phyloP scores from a whole-genome alignment of 2,329 filamentous ascomycete species.

The Zasmidium cellare region DNA sequence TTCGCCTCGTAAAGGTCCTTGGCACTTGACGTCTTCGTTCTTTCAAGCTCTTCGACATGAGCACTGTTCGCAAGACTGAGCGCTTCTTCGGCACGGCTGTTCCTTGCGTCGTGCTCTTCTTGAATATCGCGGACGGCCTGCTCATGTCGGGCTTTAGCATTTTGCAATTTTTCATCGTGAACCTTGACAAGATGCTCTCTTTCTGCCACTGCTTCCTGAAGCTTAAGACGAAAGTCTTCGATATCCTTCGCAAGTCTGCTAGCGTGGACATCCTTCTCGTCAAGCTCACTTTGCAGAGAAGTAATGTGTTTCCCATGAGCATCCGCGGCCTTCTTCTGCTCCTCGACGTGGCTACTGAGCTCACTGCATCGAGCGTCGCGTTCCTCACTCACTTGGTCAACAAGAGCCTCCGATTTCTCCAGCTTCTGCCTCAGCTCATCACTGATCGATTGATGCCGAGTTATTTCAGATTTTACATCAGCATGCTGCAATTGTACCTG shows the following conservation, averaged over 20 bases:
- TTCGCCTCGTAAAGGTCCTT: slow-evolving; percentile 1
- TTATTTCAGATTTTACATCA: slow-evolving; percentile 11
- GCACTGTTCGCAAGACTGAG: background rate
- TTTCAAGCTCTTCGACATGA: slow-evolving; percentile 3
- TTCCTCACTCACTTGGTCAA: slow-evolving; percentile 5
- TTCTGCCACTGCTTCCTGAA: slow-evolving; percentile 6
- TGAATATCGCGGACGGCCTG: slow-evolving; percentile 4
- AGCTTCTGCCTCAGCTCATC: slow-evolving; percentile 19
- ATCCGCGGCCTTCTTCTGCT: slow-evolving; percentile 14
- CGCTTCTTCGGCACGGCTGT: slow-evolving; percentile 2
- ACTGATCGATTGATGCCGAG: slow-evolving; percentile 9
- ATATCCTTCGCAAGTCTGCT: slow-evolving; percentile 7
- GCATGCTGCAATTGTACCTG: slow-evolving; percentile 16
- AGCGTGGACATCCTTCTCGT: slow-evolving; percentile 5
- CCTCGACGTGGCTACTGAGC: slow-evolving; percentile 15
- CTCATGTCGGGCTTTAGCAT: slow-evolving; percentile 9
- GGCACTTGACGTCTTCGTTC: background rate
- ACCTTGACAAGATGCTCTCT: slow-evolving; percentile 1
- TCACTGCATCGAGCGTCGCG: slow-evolving; percentile 8
- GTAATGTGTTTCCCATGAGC: slow-evolving; percentile 11
- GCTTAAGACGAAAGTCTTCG: slow-evolving; percentile 14
- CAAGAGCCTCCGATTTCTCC: slow-evolving; percentile 16
- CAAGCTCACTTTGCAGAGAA: slow-evolving; percentile 7
- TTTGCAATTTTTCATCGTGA: slow-evolving; percentile 13
- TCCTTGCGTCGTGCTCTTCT: slow-evolving; percentile 4